Evolutionary conservation across 2,329 filamentous ascomycete genomes (phyloP), one percentile per base, ranked within the genome.

Genomic region (Plectosphaerella cucumerina): DNA sequence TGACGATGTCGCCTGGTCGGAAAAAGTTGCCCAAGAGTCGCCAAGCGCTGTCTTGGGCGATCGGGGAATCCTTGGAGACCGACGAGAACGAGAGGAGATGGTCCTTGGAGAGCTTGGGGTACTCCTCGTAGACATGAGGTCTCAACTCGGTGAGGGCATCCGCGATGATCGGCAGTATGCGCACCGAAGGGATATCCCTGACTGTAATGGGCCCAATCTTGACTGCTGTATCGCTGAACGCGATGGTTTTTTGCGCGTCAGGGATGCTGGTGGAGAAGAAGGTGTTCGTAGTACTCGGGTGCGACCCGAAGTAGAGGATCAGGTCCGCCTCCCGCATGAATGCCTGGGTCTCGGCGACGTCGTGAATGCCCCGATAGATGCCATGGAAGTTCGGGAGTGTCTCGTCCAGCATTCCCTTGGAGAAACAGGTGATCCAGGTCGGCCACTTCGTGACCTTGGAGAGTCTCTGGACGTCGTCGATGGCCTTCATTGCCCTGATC

Each of bases 341-440:
- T 1, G 64, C 58, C 33, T 71, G 61, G 0, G 62, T 55, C 5
- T 59, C 58, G 10, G 59, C 54, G 0, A 69, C 57, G 15, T 70
- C 74, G 52, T 68, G 74, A 4, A 54, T 62, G 3, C 74, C 77
- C 9, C 66, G 64, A 50, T 78, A 81, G 3, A 78, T 60, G 4
- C 78, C 78, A 50, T 77, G 68, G 51, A 75, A 74, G 44, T 76
- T 79, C 4, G 69, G 63, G 23, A 66, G 53, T 0, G 62, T 65
- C 56, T 81, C 77, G 34, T 79, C 69, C 21, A 81, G 58, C 4
- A 81, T 62, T 3, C 77, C 71, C 59, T 80, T 80, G 10, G 74
- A 75, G 22, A 75, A 76, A 0, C 67, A 65, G 0, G 74, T 73
- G 2, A 70, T 72, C 60, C 69, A 76, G 0, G 73, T 77, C 0